These are phyloP conservation scores for Xylariaceae sp. DNA, from an alignment of 2,329 filamentous ascomycete species.

Conservation along the genomic window DNA sequence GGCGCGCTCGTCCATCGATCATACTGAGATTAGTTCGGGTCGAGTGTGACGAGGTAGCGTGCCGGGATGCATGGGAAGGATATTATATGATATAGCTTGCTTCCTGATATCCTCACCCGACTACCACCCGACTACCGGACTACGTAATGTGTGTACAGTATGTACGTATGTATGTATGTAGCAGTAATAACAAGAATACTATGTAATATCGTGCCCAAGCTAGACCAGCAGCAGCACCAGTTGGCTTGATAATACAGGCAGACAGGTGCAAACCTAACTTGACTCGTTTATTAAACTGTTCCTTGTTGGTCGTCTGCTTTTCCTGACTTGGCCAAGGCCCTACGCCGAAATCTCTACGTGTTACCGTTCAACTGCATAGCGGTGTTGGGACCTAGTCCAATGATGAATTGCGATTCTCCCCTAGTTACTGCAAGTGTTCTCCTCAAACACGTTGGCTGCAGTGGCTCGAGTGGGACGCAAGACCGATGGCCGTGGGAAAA, in stretches of 20 bases:
- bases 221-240: neutral
- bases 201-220: too few relatives aligned
- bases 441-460: neutral
- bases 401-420: neutral
- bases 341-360: conserved; percentile 9
- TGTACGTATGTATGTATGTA: too few relatives aligned
- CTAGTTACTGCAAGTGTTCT: neutral
- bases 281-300: conserved; percentile 7
- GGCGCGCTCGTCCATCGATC: conserved; percentile 10
- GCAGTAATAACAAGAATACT: too few relatives aligned
- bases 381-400: neutral
- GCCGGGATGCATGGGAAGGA: conserved; percentile 22
- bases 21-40: conserved; percentile 24
- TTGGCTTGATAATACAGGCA: neutral
- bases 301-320: conserved; percentile 7
- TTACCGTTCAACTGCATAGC: neutral
- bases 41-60: conserved; percentile 16
- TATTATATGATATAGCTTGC: conserved; percentile 17
- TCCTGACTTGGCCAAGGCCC: conserved; percentile 17
- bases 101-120: neutral
- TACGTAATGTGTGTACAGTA: too few relatives aligned
- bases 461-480: conserved; percentile 7
- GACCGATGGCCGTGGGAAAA: conserved; percentile 2
- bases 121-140: neutral
- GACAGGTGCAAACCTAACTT: neutral